A percentile compares a stretch with the other conserved stretches of the same genome.
These are phyloP conservation scores for Cladophialophora psammophila DNA, from an alignment of 2,329 filamentous ascomycete species.

Conservation along the genomic window DNA sequence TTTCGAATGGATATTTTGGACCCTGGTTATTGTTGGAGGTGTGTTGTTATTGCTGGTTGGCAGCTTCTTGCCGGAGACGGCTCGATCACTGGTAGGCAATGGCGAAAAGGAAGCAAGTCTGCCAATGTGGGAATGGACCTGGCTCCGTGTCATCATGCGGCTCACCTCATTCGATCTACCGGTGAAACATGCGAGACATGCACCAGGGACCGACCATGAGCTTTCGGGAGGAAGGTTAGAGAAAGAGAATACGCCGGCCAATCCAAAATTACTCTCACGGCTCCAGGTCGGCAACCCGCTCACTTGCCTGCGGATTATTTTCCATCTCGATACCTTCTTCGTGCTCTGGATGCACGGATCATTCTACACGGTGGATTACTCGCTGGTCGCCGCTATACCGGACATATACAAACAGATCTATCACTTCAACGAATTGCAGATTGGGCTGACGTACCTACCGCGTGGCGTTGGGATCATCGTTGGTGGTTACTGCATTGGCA, in stretches of 20 bases:
- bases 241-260: neutral
- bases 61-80: slow-evolving; percentile 29
- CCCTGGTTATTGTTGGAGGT: slow-evolving; percentile 38
- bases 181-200: neutral
- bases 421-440: slow-evolving; percentile 55
- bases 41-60: slow-evolving; percentile 18
- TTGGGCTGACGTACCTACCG: slow-evolving; percentile 47
- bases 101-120: slow-evolving; percentile 5
- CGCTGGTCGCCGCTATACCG: slow-evolving; percentile 53
- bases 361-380: slow-evolving; percentile 50
- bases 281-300: slow-evolving; percentile 24
- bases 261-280: neutral
- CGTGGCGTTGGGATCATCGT: slow-evolving; percentile 39
- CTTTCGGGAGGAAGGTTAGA: neutral
- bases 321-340: slow-evolving; percentile 25
- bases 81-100: slow-evolving; percentile 22
- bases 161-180: neutral
- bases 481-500: slow-evolving; percentile 37
- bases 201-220: neutral
- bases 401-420: slow-evolving; percentile 56
- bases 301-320: slow-evolving; percentile 25
- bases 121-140: slow-evolving; percentile 12
- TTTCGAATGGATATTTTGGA: slow-evolving; percentile 41
- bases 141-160: neutral
- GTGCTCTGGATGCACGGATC: slow-evolving; percentile 31